phyloP scores from a whole-genome alignment of 108 stramenopile species.

The Skeletonema tropicum region DNA sequence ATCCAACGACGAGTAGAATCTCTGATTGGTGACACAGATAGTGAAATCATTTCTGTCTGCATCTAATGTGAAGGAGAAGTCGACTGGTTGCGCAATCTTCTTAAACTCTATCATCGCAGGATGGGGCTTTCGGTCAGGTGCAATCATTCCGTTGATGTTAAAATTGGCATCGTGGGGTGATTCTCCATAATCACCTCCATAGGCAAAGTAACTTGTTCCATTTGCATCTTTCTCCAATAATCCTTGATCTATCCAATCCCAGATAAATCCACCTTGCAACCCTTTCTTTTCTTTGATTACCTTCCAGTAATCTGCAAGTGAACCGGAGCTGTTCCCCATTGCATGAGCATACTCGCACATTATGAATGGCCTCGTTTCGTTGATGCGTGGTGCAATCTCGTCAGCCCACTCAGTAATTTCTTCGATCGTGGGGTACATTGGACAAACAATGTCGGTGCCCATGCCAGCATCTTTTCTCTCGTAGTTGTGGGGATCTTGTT shows the following conservation, averaged over 20 bases:
- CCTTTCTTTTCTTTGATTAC: conserved; percentile 71
- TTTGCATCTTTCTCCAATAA: conserved; percentile 27
- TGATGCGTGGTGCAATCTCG: conserved; percentile 32
- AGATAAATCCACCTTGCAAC: conserved; percentile 96
- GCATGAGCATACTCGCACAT: conserved; percentile 92
- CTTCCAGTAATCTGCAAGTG: conserved; percentile 89
- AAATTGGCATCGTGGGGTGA: conserved; percentile 82
- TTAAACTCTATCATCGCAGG: conserved; percentile 90
- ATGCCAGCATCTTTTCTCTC: conserved; percentile 65
- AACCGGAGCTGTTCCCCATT: conserved; percentile 96
- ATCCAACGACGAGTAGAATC: conserved; percentile 27
- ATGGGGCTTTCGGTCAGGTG: conserved; percentile 89
- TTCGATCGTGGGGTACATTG: conserved; percentile 91
- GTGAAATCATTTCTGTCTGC: background rate
- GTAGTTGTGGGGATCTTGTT: conserved; percentile 30
- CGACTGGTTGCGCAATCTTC: conserved; percentile 85
- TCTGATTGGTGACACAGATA: conserved; percentile 12
- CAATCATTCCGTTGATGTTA: conserved; percentile 93
- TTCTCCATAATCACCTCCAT: conserved; percentile 95
- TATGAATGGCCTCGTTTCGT: conserved; percentile 87
- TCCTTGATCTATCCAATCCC: conserved; percentile 98
- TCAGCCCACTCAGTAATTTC: conserved; percentile 60
- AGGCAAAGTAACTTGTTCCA: conserved; percentile 67
- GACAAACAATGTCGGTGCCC: conserved; percentile 93
- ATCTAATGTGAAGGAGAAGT: conserved; percentile 17